Percentiles rank a stretch among this genome's conserved stretches.
Conservation (phyloP, 140 eudicot species). For the Artemisia princeps region DNA sequence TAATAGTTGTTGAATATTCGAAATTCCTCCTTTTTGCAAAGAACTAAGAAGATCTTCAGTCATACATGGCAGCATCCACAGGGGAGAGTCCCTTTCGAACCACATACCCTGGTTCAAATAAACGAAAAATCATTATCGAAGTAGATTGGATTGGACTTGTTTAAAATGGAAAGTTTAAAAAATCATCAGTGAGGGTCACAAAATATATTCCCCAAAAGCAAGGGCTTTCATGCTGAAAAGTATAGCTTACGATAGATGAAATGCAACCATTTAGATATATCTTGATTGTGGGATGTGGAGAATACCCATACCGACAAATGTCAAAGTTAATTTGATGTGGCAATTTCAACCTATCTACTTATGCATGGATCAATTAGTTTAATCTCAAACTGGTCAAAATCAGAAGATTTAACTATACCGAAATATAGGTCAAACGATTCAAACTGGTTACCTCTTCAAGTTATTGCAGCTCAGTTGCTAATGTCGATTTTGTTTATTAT, state of each 20-base stretch:
- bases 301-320: too few species aligned
- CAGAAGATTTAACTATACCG: background rate
- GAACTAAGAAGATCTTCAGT: constrained; percentile 48
- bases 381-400: background rate
- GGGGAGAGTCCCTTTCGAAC: constrained; percentile 68
- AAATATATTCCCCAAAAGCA: too few species aligned
- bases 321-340: too few species aligned
- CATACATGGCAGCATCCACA: constrained; percentile 91
- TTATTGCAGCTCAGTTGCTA: constrained; percentile 8
- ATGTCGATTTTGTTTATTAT: background rate
- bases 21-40: constrained; percentile 49
- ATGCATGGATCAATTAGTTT: background rate
- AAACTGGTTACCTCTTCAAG: background rate
- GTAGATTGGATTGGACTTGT: constrained; percentile 9
- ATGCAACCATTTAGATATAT: too few species aligned
- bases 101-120: constrained; percentile 63
- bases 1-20: constrained; percentile 52
- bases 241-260: too few species aligned
- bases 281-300: too few species aligned
- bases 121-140: background rate
- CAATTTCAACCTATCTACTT: background rate
- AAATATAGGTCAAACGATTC: too few species aligned
- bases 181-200: too few species aligned
- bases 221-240: too few species aligned
- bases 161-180: background rate